Conservation (phyloP, 805 yeast genomes). For the Schwanniomyces sp. region DNA sequence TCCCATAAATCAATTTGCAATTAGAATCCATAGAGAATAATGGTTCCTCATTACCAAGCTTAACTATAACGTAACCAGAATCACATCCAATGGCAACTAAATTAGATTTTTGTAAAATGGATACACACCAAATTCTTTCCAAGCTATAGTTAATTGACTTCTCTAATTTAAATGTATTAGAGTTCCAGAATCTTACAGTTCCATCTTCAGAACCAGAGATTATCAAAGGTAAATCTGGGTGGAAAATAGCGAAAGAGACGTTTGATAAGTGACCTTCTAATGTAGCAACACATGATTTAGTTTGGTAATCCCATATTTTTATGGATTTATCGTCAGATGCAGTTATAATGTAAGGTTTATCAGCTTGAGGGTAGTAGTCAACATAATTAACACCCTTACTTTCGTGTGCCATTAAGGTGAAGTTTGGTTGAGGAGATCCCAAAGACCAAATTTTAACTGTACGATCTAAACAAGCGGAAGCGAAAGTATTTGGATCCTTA, state of each 20-base stretch:
- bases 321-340: constrained; percentile 88
- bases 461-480: constrained; percentile 93
- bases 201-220: constrained; percentile 97
- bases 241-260: constrained; percentile 96
- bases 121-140: constrained; percentile 96
- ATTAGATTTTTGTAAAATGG: constrained; percentile 68
- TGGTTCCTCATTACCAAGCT: constrained; percentile 93
- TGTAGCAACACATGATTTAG: constrained; percentile 92
- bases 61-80: constrained; percentile 85
- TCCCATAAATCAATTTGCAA: constrained; percentile 90
- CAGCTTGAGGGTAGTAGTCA: constrained; percentile 95
- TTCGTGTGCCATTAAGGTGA: constrained; percentile 88
- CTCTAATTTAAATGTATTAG: constrained; percentile 90
- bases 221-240: constrained; percentile 93
- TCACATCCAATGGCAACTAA: constrained; percentile 91
- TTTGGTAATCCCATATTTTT: constrained; percentile 95
- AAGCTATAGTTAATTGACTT: constrained; percentile 86
- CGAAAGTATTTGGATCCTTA: constrained; percentile 96
- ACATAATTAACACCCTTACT: constrained; percentile 94
- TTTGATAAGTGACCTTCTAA: constrained; percentile 91
- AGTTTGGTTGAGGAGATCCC: constrained; percentile 84
- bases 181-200: constrained; percentile 90
- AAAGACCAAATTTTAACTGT: constrained; percentile 97
- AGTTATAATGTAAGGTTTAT: constrained; percentile 93
- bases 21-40: constrained; percentile 88